Evolutionary conservation across 2,329 filamentous ascomycete species (phyloP), one percentile per base, ranked within the genome.

Genomic region (Xylariaceae sp.): DNA sequence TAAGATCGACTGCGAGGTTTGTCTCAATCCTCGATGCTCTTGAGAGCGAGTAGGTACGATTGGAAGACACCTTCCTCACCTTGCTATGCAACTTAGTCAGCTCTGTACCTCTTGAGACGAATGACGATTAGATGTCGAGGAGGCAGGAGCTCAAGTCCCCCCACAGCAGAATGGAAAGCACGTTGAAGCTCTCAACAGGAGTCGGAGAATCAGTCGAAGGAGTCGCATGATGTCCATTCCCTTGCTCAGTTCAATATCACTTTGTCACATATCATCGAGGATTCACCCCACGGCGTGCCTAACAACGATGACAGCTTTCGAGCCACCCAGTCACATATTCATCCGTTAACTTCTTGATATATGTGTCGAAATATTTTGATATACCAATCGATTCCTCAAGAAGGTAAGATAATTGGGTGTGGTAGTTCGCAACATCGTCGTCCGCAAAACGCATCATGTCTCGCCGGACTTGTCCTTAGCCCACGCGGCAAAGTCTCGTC

Each of bases 401-500:
- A 9, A 42, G 8, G 37, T 1, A 9, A 42, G 2, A 8, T 8
- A 42, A 13, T 42, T 7, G 37, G 37, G 7, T 42, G 8, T 42
- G 7, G 37, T 9, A 10, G 37, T 13, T 42, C 37, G 37, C 37
- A 42, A 13, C 37, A 42, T 11, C 8, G 7, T 42, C 37, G 13
- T 15, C 34, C 23, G 23, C 23, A 30, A 11, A 39, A 34, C 17
- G 17, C 34, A 53, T 61, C 50, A 60, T n/a, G 47, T 61, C 53
- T 65, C 49, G n/a, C 50, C 44, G 44, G 58, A 68, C 45, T 68
- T 64, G 2, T 61, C 71, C 69, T 81, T 80, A 39, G 86, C 82
- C 90, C 90, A 95, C 63, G 87, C 81, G 13, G 84, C 82, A 78
- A 96, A 96, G 61, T 92, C 89, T 71, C 81, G 86, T 70, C 89